Base-by-base conservation (phyloP, 805 yeast species). In the Ogataea paradorogensis region DNA sequence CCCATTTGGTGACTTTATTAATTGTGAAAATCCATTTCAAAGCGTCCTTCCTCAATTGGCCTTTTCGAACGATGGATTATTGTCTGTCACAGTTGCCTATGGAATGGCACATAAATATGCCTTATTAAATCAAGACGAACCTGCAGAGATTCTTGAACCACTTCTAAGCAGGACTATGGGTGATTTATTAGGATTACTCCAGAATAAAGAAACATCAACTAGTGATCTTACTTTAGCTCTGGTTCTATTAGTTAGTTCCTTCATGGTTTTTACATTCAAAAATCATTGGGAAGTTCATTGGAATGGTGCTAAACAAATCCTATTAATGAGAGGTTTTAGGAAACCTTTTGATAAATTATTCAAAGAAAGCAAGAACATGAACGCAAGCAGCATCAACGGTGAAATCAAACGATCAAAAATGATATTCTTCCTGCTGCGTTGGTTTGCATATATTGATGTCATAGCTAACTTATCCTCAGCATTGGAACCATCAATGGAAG, bases 1-100 rank as follows among this genome's bases (percentile, higher is more conserved):
- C 5, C 89, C 90, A 0, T 80, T 84, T 0, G 86, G 86, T 8
- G 65, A 73, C 3, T 55, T 66, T 7, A 52, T 71, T 2, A 80
- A 80, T 51, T 77, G 74, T 11, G 80, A 82, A 50, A 84, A 84
- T 50, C 95, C 95, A 0, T 84, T 83, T 62, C 71, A 73, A 44
- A 71, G 71, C 9, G 63, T 82, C 7, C 59, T 85, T 9, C 91
- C 93, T 0, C 75, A 74, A 49, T 69, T 84, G 72, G 88, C 91
- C 1, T 65, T 80, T 70, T 67, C 70, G 16, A 69, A 73, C 42
- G 74, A 77, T 4, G 73, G 84, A 0, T 56, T 84, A 11, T 58
- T 82, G 47, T 70, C 84, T 1, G 64, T 83, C 1, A 45, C 83
- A 10, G 58, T 83, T 21, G 77, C 78, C 1, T 71, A 71, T 49